Evolutionary conservation across 768 basidiomycete species (phyloP).

Genomic region (Hortiboletus campestris): DNA sequence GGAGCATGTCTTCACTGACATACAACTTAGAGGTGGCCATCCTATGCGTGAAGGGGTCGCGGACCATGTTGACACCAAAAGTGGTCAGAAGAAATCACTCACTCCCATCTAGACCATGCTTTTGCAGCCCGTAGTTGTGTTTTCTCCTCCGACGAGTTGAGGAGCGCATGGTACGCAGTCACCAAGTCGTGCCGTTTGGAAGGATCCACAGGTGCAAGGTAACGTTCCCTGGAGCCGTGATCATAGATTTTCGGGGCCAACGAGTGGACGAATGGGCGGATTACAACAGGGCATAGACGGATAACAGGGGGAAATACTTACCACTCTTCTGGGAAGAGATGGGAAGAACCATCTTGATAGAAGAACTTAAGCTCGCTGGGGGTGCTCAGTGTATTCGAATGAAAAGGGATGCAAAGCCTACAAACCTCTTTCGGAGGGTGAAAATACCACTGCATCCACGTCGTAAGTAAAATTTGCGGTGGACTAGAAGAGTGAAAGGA

Average conservation of each 20-base stretch:
- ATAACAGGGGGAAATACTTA: constrained; percentile 28
- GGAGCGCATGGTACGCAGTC: constrained; percentile 76
- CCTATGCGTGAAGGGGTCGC: constrained; percentile 37
- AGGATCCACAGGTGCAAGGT: constrained; percentile 76
- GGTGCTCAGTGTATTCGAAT: not conserved
- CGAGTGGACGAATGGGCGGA: not conserved
- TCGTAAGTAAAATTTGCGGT: not conserved
- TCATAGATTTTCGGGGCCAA: not conserved
- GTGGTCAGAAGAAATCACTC: constrained; percentile 31
- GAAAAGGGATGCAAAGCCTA: not conserved
- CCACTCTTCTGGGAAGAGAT: constrained; percentile 89
- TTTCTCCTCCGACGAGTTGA: constrained; percentile 69
- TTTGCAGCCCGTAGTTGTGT: constrained; percentile 67
- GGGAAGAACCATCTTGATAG: constrained; percentile 83
- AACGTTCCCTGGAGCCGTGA: constrained; percentile 66
- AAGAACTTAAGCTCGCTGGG: constrained; percentile 82
- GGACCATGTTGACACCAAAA: not conserved
- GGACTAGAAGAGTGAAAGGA: constrained; percentile 3
- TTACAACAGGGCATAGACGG: not conserved
- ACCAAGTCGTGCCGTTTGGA: constrained; percentile 77
- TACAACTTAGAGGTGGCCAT: constrained; percentile 80
- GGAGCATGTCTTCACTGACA: constrained; percentile 66
- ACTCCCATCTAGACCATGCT: constrained; percentile 94
- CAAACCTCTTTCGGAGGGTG: constrained; percentile 73
- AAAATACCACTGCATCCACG: constrained; percentile 71